Evolutionary conservation across 2,329 filamentous ascomycete species (phyloP).

Genomic region (Fusarium goolgardi): DNA sequence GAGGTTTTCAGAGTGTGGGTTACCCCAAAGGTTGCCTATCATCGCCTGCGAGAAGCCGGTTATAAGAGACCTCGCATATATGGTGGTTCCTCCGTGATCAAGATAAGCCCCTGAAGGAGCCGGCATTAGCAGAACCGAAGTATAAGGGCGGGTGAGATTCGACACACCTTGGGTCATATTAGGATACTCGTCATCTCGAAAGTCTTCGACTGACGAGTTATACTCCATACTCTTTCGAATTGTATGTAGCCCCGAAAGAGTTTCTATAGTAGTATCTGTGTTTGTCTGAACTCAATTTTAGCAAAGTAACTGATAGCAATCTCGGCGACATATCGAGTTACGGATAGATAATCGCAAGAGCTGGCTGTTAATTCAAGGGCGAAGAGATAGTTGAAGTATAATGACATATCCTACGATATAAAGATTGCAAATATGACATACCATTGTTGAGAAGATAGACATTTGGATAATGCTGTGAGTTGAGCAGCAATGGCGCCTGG

Average conservation of each 20-base stretch:
- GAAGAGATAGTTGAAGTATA: not conserved
- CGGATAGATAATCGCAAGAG: not conserved
- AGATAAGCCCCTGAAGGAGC: conserved; percentile 58
- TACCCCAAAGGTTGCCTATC: conserved; percentile 70
- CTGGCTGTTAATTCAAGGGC: not conserved
- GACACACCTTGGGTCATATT: conserved; percentile 45
- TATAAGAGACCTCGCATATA: conserved; percentile 69
- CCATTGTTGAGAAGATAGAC: conserved; percentile 33
- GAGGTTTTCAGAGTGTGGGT: conserved; percentile 73
- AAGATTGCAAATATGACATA: conserved; percentile 20
- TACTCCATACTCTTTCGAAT: conserved; percentile 39
- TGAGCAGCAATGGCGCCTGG: not conserved
- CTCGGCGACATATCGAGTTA: not conserved
- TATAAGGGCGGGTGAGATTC: not conserved
- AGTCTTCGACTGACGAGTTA: conserved; percentile 42
- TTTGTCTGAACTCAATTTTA: conserved; percentile 20
- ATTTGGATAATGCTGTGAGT: not conserved
- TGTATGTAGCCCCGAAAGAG: conserved; percentile 19
- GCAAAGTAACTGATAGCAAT: not conserved
- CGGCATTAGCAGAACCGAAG: conserved; percentile 13
- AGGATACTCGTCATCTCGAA: conserved; percentile 46
- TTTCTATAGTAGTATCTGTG: conserved; percentile 16
- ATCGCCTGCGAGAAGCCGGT: conserved; percentile 67
- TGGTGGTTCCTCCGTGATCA: conserved; percentile 68
- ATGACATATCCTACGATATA: not conserved